Percentiles rank a stretch among this genome's conserved stretches.
Evolutionary conservation across 2,329 filamentous ascomycete species (phyloP).

Genomic region (Aspergillus fructus): DNA sequence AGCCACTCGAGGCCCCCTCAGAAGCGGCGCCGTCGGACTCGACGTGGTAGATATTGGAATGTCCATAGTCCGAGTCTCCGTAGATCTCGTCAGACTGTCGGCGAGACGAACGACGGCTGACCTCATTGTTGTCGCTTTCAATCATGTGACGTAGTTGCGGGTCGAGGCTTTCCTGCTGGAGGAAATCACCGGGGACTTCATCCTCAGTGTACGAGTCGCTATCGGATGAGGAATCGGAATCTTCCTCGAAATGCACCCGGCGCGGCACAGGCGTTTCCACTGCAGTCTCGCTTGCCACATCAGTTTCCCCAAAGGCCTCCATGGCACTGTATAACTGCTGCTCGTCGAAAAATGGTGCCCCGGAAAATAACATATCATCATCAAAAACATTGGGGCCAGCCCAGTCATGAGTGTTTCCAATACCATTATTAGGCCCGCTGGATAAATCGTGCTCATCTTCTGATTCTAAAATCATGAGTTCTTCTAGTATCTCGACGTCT

Average conservation of each 20-base stretch:
- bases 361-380: conserved; percentile 41
- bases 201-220: conserved; percentile 53
- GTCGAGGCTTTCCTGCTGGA: conserved; percentile 71
- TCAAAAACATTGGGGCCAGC: conserved; percentile 53
- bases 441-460: conserved; percentile 34
- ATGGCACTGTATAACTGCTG: conserved; percentile 41
- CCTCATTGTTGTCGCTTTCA: conserved; percentile 60
- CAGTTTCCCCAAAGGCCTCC: conserved; percentile 39
- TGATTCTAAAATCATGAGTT: conserved; percentile 65
- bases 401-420: conserved; percentile 44
- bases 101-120: conserved; percentile 26
- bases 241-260: conserved; percentile 69
- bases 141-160: conserved; percentile 72
- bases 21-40: conserved; percentile 47
- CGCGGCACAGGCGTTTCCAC: conserved; percentile 50
- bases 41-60: conserved; percentile 44
- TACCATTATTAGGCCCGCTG: conserved; percentile 24
- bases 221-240: conserved; percentile 64
- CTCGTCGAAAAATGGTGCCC: conserved; percentile 44
- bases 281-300: conserved; percentile 34
- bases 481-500: conserved; percentile 74
- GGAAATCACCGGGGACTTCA: conserved; percentile 75
- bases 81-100: conserved; percentile 41
- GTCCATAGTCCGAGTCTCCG: conserved; percentile 39
- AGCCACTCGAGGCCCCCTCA: conserved; percentile 50